Percentiles rank a stretch among this genome's conserved stretches.
Conservation (phyloP, 2,329 filamentous ascomycete species). For the Botrytis medusae region DNA sequence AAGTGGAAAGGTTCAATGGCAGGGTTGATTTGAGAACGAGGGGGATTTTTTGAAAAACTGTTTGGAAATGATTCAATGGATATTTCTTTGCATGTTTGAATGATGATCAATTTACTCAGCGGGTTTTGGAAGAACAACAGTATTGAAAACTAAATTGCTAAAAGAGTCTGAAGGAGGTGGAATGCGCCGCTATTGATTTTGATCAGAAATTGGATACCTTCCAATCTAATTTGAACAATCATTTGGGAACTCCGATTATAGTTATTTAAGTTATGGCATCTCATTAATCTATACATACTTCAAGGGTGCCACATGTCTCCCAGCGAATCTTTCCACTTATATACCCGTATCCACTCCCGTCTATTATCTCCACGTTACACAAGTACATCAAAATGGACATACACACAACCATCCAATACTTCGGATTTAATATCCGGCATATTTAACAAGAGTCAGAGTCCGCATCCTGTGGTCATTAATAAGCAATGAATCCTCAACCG, state of each 20-base stretch:
- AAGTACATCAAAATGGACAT: not conserved
- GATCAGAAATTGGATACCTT: not conserved
- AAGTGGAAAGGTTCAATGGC: constrained; percentile 43
- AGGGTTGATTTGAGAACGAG: constrained; percentile 32
- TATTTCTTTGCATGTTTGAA: not conserved
- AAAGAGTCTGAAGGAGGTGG: too few relatives aligned
- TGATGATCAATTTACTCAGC: not conserved
- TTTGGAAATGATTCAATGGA: not conserved
- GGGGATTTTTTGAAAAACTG: not conserved
- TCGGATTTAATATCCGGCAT: not conserved
- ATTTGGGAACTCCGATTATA: not conserved
- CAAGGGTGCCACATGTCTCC: not conserved
- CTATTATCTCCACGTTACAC: not conserved
- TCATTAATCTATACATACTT: not conserved
- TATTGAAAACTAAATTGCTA: not conserved
- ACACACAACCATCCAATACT: not conserved
- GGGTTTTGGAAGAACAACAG: not conserved
- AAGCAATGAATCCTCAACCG: not conserved
- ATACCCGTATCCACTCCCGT: not conserved
- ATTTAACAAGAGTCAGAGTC: not conserved
- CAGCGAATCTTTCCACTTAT: not conserved
- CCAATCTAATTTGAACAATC: not conserved
- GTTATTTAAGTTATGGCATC: not conserved
- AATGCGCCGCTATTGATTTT: too few relatives aligned
- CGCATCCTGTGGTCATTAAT: not conserved